These are phyloP conservation scores for Cyberlindnera japonica DNA, from an alignment of 805 yeast genomes.

Conservation along the genomic window DNA sequence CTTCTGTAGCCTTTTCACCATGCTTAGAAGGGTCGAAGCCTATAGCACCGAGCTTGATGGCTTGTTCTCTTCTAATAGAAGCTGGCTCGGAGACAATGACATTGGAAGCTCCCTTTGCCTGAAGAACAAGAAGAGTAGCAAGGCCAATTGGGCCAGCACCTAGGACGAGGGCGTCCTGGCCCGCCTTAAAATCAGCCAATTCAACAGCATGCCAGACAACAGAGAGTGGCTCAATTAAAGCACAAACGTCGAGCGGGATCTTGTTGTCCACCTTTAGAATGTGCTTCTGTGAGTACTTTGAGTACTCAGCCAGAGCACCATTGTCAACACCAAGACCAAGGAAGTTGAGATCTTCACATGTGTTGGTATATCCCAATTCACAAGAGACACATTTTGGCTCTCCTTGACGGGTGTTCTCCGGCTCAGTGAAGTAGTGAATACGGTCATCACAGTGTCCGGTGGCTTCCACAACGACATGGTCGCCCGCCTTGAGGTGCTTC, in stretches of 20 bases:
- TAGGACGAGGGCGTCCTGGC: slow-evolving; percentile 48
- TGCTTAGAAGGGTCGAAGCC: slow-evolving; percentile 41
- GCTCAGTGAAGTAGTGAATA: slow-evolving; percentile 27
- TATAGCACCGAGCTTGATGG: slow-evolving; percentile 44
- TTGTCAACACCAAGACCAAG: slow-evolving; percentile 48
- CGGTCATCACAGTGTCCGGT: slow-evolving; percentile 42
- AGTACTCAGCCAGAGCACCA: slow-evolving; percentile 45
- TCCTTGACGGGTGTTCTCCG: slow-evolving; percentile 18
- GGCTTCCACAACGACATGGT: slow-evolving; percentile 52
- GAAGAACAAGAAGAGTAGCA: slow-evolving; percentile 50
- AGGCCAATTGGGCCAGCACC: slow-evolving; percentile 67
- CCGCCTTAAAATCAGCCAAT: slow-evolving; percentile 40
- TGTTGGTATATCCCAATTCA: slow-evolving; percentile 40
- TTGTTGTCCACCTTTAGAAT: slow-evolving; percentile 37
- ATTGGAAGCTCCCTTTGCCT: slow-evolving; percentile 43
- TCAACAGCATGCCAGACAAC: slow-evolving; percentile 61
- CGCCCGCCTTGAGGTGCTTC: slow-evolving; percentile 47
- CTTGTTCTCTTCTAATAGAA: slow-evolving; percentile 55
- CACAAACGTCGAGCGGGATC: slow-evolving; percentile 50
- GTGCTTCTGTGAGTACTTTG: slow-evolving; percentile 38
- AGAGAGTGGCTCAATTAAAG: slow-evolving; percentile 53
- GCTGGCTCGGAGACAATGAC: slow-evolving; percentile 62
- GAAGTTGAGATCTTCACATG: slow-evolving; percentile 41
- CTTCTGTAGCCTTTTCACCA: slow-evolving; percentile 30
- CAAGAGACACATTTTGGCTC: slow-evolving; percentile 42